A percentile compares a stretch with the other conserved stretches of the same genome.
These are phyloP conservation scores for Neotropicomus parvogracilis DNA, from an alignment of 1,284 basidiomycete genomes.

Conservation along the genomic window DNA sequence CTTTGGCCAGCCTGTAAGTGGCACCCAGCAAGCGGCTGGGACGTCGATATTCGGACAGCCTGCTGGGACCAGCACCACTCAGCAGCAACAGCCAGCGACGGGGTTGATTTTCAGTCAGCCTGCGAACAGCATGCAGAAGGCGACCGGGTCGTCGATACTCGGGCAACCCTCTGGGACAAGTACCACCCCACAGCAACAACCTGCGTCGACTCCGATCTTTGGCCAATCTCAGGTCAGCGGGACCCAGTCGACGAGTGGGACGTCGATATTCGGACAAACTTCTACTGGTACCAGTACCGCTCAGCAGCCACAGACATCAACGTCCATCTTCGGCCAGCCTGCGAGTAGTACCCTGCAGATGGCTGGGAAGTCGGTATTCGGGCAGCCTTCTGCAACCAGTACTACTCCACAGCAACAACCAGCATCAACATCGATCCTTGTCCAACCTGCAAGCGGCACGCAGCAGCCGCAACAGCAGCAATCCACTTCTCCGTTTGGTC, in stretches of 20 bases:
- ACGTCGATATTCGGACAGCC: constrained; percentile 25
- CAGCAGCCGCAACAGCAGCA: constrained; percentile 8
- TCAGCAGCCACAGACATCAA: constrained; percentile 11
- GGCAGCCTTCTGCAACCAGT: background rate
- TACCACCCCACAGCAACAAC: constrained; percentile 6
- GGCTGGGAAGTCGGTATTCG: background rate
- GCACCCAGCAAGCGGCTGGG: constrained; percentile 31
- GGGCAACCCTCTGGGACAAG: background rate
- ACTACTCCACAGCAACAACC: background rate
- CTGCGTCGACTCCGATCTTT: constrained; percentile 10
- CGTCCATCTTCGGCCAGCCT: constrained; percentile 24
- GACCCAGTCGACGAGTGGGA: constrained; percentile 31
- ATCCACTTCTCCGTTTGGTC: constrained; percentile 22
- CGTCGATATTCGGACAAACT: constrained; percentile 22
- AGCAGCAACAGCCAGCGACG: constrained; percentile 10
- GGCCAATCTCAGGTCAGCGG: constrained; percentile 14
- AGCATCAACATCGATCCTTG: constrained; percentile 18
- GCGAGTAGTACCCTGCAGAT: constrained; percentile 10
- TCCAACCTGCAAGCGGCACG: constrained; percentile 15
- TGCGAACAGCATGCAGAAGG: constrained; percentile 14
- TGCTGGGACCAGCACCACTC: constrained; percentile 11
- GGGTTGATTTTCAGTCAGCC: constrained; percentile 33
- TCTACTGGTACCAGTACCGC: constrained; percentile 12
- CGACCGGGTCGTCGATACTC: background rate
- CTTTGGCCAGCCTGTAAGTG: constrained; percentile 18